Conservation (phyloP, 2,329 filamentous ascomycete genomes). For the Epichloe baconii region DNA sequence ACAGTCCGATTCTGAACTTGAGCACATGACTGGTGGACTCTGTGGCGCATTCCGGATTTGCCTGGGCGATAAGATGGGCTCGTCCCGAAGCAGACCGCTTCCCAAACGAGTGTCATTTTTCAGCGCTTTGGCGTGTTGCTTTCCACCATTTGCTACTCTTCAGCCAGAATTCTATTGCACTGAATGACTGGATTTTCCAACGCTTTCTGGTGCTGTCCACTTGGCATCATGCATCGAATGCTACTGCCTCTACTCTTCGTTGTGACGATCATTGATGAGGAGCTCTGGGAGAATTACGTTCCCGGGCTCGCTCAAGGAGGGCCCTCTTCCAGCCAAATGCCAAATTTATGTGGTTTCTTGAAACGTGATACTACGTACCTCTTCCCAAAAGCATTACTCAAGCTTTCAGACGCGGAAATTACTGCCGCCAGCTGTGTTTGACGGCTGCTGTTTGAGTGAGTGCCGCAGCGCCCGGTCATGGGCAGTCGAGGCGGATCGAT, state of each 20-base stretch:
- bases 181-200: too few relatives aligned
- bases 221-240: too few relatives aligned
- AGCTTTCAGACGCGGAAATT: background rate
- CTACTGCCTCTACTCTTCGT: too few relatives aligned
- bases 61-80: background rate
- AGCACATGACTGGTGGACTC: background rate
- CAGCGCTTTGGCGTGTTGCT: background rate
- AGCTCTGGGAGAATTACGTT: too few relatives aligned
- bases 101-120: background rate
- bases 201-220: too few relatives aligned
- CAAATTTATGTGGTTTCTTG: too few relatives aligned
- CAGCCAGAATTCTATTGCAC: too few relatives aligned
- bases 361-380: background rate
- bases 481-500: background rate
- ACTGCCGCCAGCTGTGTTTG: background rate
- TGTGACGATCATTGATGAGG: too few relatives aligned
- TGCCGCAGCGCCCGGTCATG: background rate
- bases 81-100: background rate
- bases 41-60: background rate
- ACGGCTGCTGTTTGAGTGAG: background rate
- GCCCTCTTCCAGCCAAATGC: too few relatives aligned
- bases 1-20: background rate
- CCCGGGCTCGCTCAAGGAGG: too few relatives aligned
- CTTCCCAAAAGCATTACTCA: background rate
- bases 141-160: too few relatives aligned